Evolutionary conservation across 1,139 yeast species (phyloP).

Genomic region (Ashbya aceris): DNA sequence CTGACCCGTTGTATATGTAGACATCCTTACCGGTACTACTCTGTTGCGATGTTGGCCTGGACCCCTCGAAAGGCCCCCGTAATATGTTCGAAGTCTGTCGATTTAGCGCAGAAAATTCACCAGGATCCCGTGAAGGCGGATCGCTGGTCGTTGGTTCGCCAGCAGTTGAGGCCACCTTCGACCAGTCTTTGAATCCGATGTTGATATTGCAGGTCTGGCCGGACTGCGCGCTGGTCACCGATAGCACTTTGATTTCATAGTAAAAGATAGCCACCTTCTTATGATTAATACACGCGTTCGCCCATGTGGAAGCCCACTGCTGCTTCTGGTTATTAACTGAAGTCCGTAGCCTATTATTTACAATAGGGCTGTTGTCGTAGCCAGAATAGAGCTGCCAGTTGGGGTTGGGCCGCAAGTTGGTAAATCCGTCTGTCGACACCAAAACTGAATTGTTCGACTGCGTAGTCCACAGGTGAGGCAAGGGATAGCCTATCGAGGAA

Average conservation of each 20-base stretch:
- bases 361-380: constrained; percentile 21
- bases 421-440: constrained; percentile 26
- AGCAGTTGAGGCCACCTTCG: constrained; percentile 8
- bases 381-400: constrained; percentile 31
- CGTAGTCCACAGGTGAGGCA: constrained; percentile 33
- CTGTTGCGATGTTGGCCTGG: constrained; percentile 3
- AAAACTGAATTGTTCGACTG: constrained; percentile 27
- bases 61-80: constrained; percentile 8
- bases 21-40: constrained; percentile 27
- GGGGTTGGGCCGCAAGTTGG: constrained; percentile 22
- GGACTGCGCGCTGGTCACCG: constrained; percentile 31
- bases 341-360: constrained; percentile 17
- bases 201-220: constrained; percentile 35
- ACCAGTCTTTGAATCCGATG: constrained; percentile 33
- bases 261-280: constrained; percentile 44
- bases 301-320: constrained; percentile 34
- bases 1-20: constrained; percentile 52
- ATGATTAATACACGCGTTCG: constrained; percentile 37
- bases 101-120: constrained; percentile 5
- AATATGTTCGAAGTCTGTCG: constrained; percentile 9
- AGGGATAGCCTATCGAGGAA: constrained; percentile 24
- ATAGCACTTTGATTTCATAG: constrained; percentile 41
- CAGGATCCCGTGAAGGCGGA: constrained; percentile 6
- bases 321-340: constrained; percentile 20
- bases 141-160: constrained; percentile 16